Base-by-base conservation (phyloP, 73 alveolate species). In the Blepharisma japonicum region DNA sequence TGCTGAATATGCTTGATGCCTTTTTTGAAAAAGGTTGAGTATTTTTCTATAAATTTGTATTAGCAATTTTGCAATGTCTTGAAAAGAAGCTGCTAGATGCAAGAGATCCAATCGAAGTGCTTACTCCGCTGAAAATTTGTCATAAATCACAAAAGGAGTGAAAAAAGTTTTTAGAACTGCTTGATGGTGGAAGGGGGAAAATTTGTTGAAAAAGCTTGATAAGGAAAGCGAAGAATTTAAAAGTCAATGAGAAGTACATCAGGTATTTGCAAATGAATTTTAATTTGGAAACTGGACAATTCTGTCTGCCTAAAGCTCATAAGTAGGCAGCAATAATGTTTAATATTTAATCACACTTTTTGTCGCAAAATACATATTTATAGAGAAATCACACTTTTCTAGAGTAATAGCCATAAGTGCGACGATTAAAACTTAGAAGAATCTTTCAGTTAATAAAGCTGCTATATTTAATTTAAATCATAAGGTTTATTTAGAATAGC, bases 11-110 rank as follows among this genome's bases (percentile, higher is more conserved):
- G 46, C 79, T 84, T 74, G 67, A 82, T 55, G 53, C 55, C 8
- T 71, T 87, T 66, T 87, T 77, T 55, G 56, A 49, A 56, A 49
- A 79, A 32, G 85, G 90, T 23, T 87, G 94, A 91, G 78, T 81
- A 46, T 71, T 70, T 18, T 70, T 81, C 9, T 81, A 81, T 54
- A 77, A 74, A 81, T 81, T 81, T 27, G 82, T 74, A 1, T 47
- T 82, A 20, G 72, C 87, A 32, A 77, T 82, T 39, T 48, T 82
- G 6, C 66, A 55, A 23, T 54, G 78, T 55, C 83, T 77, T 56
- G 55, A 79, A 82, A 84, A 81, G n/a, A 76, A 54, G 45, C 80
- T 81, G 38, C 39, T 81, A 1, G 14, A 25, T 39, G 14, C 23
- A 39, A 61, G 46, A 61, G 74, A 61, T 48, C 74, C 74, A 1